Base-by-base conservation (phyloP, 116 monocot species). In the Posidonia oceanica region DNA sequence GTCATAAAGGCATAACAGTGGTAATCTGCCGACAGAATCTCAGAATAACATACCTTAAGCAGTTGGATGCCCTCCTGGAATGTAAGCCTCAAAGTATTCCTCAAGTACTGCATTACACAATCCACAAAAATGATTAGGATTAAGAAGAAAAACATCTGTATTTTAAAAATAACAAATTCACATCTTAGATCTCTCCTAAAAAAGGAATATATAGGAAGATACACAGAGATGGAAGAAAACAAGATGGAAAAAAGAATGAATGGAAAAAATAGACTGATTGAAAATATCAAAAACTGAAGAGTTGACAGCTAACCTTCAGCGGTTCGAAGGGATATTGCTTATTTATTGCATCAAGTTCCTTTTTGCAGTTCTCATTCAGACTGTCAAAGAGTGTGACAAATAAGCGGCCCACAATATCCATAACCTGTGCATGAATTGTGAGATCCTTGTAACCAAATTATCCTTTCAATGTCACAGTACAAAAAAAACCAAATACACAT, bases 251-350 rank as follows among this genome's bases (percentile, higher is more conserved):
- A 36, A 68, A 23, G 16, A n/a, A 41, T 55, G 5, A 51, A 29
- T 51, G 15, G 5, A 17, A 70, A 38, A 59, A 5, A 10, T 21
- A 36, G 39, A n/a, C 14, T 38, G 38, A 52, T 36, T 36, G 16
- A 56, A 70, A 68, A 53, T 29, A 36, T 13, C 18, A 40, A 4
- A 8, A 68, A 53, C 4, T 13, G 40, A 40, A 14, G 39, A 22
- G 11, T 63, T 53, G 51, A 67, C 14, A 29, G 11, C 22, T 60
- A 42, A 89, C 96, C 96, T 89, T 91, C 41, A 96, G 62, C 39
- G 91, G 89, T 80, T 85, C 77, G 82, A 96, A 96, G 2, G 96
- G 91, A 73, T 89, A 91, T 40, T 96, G 96, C 54, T 59, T 83
- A 37, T 84, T 77, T 23, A 96, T 81, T 39, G 81, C 82, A 37